Evolutionary conservation across 2,329 filamentous ascomycete genomes (phyloP), one percentile per base, ranked within the genome.

Genomic region (Kalmusia sp.): DNA sequence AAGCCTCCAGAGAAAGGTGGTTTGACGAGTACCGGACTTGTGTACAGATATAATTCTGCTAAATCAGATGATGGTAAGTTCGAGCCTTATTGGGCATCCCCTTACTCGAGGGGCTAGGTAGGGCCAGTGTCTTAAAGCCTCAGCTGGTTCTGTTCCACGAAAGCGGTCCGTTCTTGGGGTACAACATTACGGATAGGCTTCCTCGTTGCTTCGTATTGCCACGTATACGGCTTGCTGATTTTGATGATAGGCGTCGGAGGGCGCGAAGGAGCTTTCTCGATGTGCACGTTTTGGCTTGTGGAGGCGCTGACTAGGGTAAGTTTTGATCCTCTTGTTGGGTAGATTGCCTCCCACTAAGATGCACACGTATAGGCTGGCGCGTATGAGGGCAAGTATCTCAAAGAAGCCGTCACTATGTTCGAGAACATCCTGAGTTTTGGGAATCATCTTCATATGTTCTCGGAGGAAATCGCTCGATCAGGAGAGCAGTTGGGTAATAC

Each of bases 261-360:
- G 15, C 80, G 83, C 46, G 89, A 92, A 73, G 90, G 90, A 19
- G 88, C 89, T 17, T 92, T 92, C 68, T 87, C 83, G 65, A 92
- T 92, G 88, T 91, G 89, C 67, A 92, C 89, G 0, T 92, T 92
- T 70, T 92, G 90, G 90, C 83, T 92, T 0, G 88, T 92, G 11
- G 90, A 92, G 73, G 88, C 89, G 21, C 82, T 92, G 75, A 90
- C 88, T 25, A 82, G 89, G 27, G 88, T 88, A 59, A 77, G 82
- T 61, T 76, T 80, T 41, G 19, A 34, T 30, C 12, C 31, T 43
- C 37, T n/a, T 48, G 15, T 35, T 17, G 8, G 12, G 6, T 41
- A 27, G 12, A 22, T 9, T 15, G 25, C 25, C 27, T 19, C 37
- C 33, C 33, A 43, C 54, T 60, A 41, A 62, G 38, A 40, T 30